Evolutionary conservation across 345 rosid species (phyloP), one percentile per base, ranked within the genome.

Genomic region (Brassica rapa): DNA sequence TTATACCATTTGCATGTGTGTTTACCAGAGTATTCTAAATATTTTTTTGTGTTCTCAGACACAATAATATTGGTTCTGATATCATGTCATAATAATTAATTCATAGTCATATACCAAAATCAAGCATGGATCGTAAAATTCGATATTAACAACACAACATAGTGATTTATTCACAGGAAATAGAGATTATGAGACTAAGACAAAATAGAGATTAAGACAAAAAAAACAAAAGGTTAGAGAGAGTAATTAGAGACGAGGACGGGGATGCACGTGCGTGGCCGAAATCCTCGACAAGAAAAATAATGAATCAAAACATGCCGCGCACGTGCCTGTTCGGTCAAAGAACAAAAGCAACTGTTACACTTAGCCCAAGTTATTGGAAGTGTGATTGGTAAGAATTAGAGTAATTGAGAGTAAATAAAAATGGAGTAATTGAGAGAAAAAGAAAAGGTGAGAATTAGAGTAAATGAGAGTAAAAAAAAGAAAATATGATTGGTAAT

Each of bases 301-400:
- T 46, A 67, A 66, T 66, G 66, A 75, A 66, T 71, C 62, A 46
- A 75, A 77, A 84, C 86, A 83, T 79, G 85, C 86, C 27, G 77
- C 83, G 87, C 92, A 88, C 90, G 89, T 90, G 92, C 85, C 80
- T 78, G 25, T 29, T 46, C 81, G 57, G 90, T 88, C 92, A 87
- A 88, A 60, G 83, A 89, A 83, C 86, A 86, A 88, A 82, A 85
- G 86, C 70, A 65, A 77, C 25, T 70, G 80, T 78, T 67, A 62
- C 81, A 56, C 71, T 33, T 35, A 21, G 23, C 72, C 6, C 30
- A 25, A 74, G 56, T 74, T 51, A 67, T 41, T 68, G 46, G 59
- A 29, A 19, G 21, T 19, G 21, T 19, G 21, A 19, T 19, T 19
- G 21, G 21, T 19, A 19, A 19, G 21, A 19, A 19, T 19, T 19